A percentile compares a stretch with the other conserved stretches of the same genome.
Evolutionary conservation across 176 grass and related monocot genomes (phyloP).

Genomic region (Phoenix dactylifera): DNA sequence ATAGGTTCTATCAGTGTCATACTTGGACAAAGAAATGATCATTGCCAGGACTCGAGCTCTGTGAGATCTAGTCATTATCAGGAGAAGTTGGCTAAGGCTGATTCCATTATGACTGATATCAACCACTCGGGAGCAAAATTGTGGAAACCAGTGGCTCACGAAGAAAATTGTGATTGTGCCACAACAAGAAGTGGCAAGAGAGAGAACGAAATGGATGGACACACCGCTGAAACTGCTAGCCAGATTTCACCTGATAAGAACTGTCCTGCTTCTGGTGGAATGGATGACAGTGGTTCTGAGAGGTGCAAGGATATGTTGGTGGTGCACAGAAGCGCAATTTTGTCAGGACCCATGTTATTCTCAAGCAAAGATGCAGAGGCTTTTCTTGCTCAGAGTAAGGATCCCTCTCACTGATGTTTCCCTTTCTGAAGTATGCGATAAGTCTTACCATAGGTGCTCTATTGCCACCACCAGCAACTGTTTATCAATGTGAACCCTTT

Average conservation of each 20-base stretch:
- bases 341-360: slow-evolving; percentile 10
- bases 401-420: slow-evolving; percentile 6
- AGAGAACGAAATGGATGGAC: background rate
- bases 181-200: background rate
- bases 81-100: slow-evolving; percentile 14
- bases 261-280: background rate
- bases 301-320: slow-evolving; percentile 4
- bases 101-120: slow-evolving; percentile 2
- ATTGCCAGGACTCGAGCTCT: background rate
- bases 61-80: background rate
- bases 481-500: no score
- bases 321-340: slow-evolving; percentile 9
- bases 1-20: slow-evolving; percentile 83
- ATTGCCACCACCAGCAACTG: no score
- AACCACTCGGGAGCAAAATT: slow-evolving; percentile 11
- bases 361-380: slow-evolving; percentile 41
- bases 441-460: no score
- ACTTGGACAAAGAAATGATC: slow-evolving; percentile 28
- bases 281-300: slow-evolving; percentile 14
- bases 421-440: background rate
- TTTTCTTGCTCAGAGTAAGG: slow-evolving; percentile 75
- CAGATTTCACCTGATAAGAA: background rate
- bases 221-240: background rate
- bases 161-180: slow-evolving; percentile 8
- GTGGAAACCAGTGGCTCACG: slow-evolving; percentile 5